Evolutionary conservation across 805 yeast species (phyloP), one percentile per base, ranked within the genome.

Genomic region (Phaffomyces antillensis): DNA sequence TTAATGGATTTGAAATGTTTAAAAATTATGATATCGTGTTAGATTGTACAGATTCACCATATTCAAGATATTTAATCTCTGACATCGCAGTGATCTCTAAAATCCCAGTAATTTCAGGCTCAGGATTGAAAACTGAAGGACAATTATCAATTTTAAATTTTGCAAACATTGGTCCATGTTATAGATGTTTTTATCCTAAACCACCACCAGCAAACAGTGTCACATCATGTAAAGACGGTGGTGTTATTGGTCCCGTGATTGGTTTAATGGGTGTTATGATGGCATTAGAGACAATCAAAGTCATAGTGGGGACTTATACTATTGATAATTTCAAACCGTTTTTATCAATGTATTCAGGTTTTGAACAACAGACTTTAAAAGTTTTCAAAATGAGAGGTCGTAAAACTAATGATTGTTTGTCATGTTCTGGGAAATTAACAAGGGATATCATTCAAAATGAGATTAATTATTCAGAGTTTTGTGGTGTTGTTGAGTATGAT

Each of bases 1-100:
- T 53, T 0, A 89, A 88, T 61, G 84, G 87, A 0, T 78, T 84
- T 53, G 72, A 63, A 0, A 75, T 88, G 1, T 70, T 89, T 40
- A 54, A 61, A n/a, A 53, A 65, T 5, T 89, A 85, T 63, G 96
- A 91, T 57, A 49, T 84, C 30, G 78, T 93, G 5, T 66, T 93
- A 18, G 99, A 93, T 63, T 95, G 99, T 58, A 91, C 99, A 0
- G 99, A 93, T 64, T 80, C 91, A 2, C 98, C 98, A 12, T 76
- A 79, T 37, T 80, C 95, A 0, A 68, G 99, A 51, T 93, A 93
- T 60, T 71, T 93, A 48, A 77, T 93, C 31, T 86, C 87, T 45
- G 99, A 93, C 62, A 84, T 81, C 1, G 80, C 89, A 12, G 95
- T 87, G 0, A 52, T 82, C 1, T 60, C 76, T 2, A 76, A 79